Base-by-base conservation (phyloP, 768 basidiomycete genomes). In the Boletus patriciae region DNA sequence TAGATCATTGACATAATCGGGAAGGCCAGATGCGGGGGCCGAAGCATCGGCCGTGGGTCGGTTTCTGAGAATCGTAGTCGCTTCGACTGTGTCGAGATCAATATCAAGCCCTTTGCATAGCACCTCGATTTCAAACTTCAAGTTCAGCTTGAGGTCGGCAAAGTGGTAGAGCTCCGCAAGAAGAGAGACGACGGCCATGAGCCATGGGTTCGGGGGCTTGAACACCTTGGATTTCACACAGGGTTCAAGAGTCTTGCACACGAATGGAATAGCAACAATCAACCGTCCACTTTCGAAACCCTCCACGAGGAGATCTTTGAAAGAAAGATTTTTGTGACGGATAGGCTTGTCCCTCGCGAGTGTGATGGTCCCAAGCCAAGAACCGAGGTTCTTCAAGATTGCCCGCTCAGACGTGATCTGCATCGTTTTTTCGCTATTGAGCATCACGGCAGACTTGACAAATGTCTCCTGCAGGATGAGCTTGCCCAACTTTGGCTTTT, bases 81-180 rank as follows among this genome's bases (percentile, higher is more conserved):
- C 88, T 68, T 96, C 92, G 45, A 98, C 79, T 8, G 85, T 72
- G 67, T 90, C 91, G 29, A 98, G 81, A 64, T 94, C 87, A 62
- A 99, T 84, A 29, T 92, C 87, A 33, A 99, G 83, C 33, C 84
- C 84, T 71, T 94, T 95, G 81, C 96, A 98, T 19, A 98, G 77
- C 38, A 98, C 87, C 73, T 99, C 97, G 52, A 99, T 98, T 74
- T 98, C 97, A 67, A 99, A 99, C 74, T 98, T 98, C 70, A 94
- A 82, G 69, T 98, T 97, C 53, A 98, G 78, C 74, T 96, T 96
- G 59, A 98, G 80, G 64, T 98, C 95, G 6, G 94, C 96, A 65
- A 88, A 95, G 70, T 95, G 92, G 72, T 99, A 98, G n/a, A 99
- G 82, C 70, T 99, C 97, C 43, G 86, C 91, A 44, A 98, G 83